Evolutionary conservation across 2,329 filamentous ascomycete species (phyloP).

Genomic region (Pseudogymnoascus pannorum): DNA sequence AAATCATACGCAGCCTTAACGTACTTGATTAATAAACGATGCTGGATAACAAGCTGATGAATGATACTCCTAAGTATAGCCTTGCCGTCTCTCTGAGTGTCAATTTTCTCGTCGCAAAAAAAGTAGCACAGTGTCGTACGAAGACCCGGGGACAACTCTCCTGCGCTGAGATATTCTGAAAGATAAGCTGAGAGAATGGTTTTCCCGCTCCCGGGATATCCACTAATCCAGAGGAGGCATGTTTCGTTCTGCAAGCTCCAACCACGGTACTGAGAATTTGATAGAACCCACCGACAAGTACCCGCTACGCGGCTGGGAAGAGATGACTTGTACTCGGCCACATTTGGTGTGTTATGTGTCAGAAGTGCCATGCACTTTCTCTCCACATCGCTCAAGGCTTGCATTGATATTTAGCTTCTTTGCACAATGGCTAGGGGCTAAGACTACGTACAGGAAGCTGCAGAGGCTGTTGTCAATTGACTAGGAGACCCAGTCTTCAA

Average conservation of each 20-base stretch:
- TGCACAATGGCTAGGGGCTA: background rate
- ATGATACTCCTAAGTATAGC: conserved; percentile 31
- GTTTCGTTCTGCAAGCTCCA: conserved; percentile 27
- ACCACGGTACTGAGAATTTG: conserved; percentile 24
- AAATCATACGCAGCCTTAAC: conserved; percentile 28
- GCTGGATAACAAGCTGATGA: conserved; percentile 29
- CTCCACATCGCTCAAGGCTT: conserved; percentile 30
- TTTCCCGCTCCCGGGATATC: conserved; percentile 33
- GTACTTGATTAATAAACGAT: conserved; percentile 29
- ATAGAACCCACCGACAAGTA: conserved; percentile 33
- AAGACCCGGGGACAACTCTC: conserved; percentile 12
- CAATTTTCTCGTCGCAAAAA: conserved; percentile 33
- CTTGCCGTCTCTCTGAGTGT: conserved; percentile 30
- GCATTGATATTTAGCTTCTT: conserved; percentile 11
- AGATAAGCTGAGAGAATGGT: conserved; percentile 32
- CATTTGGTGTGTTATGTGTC: conserved; percentile 23
- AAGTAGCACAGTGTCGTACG: conserved; percentile 24
- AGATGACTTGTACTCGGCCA: conserved; percentile 26
- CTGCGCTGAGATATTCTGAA: conserved; percentile 23
- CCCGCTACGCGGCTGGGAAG: conserved; percentile 28
- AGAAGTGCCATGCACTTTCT: conserved; percentile 29
- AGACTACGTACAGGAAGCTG: conserved; percentile 16
- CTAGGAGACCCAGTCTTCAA: background rate
- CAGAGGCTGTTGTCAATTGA: conserved; percentile 12
- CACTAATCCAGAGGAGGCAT: conserved; percentile 32